phyloP scores from a whole-genome alignment of 148 eudicot genomes.

The Cornus suecica region DNA sequence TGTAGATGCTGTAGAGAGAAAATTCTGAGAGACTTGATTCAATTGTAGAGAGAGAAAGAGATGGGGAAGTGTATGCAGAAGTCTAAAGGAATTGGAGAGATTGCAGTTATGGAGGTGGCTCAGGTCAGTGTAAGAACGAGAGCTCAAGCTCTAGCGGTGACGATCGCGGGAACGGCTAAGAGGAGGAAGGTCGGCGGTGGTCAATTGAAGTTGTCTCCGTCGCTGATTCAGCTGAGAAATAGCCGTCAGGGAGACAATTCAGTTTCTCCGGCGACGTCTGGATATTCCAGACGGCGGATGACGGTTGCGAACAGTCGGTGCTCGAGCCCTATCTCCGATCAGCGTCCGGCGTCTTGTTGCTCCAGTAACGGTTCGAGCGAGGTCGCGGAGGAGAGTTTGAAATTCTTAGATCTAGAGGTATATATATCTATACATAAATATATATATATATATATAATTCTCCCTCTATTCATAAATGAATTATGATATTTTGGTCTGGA shows the following conservation, averaged over 20 bases:
- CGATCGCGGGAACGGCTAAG: slow-evolving; percentile 14
- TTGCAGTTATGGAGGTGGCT: slow-evolving; percentile 27
- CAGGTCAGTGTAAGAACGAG: slow-evolving; percentile 31
- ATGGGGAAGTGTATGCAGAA: slow-evolving; percentile 26
- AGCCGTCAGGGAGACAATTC: slow-evolving; percentile 19
- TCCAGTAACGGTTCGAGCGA: slow-evolving; percentile 35
- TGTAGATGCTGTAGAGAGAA: slow-evolving; percentile 3
- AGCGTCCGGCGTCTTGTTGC: slow-evolving; percentile 25
- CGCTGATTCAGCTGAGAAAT: slow-evolving; percentile 25
- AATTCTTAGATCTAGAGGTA: slow-evolving; percentile 52
- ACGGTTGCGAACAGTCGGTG: slow-evolving; percentile 5
- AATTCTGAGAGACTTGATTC: not conserved
- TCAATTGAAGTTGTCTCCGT: slow-evolving; percentile 24
- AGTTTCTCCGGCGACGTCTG: slow-evolving; percentile 1
- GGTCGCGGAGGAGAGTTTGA: slow-evolving; percentile 11
- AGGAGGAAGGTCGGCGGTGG: slow-evolving; percentile 24
- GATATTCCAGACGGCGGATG: slow-evolving; percentile 1
- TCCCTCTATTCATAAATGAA: not conserved
- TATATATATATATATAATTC: too few relatives aligned
- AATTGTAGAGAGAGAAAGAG: not conserved
- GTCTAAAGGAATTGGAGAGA: slow-evolving; percentile 26
- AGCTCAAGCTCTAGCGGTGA: slow-evolving; percentile 27
- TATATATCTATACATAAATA: too few relatives aligned
- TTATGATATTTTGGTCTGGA: not conserved
- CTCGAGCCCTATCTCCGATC: slow-evolving; percentile 14